Conservation (phyloP, 2,329 filamentous ascomycete species). For the Fusarium veterinarium region DNA sequence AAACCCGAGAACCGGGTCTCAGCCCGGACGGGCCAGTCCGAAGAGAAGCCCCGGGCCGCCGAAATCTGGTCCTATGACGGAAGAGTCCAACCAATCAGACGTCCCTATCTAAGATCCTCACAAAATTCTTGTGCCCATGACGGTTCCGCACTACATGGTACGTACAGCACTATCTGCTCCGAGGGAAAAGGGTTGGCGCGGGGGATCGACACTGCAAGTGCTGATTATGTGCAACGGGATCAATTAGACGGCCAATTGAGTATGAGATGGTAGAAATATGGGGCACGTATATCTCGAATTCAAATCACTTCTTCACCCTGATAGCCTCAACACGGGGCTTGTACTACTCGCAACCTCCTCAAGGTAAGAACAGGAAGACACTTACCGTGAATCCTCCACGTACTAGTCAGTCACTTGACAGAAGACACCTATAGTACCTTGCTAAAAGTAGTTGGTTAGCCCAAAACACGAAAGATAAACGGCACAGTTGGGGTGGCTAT, state of each 20-base stretch:
- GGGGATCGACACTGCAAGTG: constrained; percentile 40
- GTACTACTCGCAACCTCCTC: background rate
- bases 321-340: background rate
- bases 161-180: constrained; percentile 6
- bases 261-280: background rate
- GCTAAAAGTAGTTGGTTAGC: background rate
- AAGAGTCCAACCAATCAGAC: background rate
- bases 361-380: background rate
- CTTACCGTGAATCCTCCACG: background rate
- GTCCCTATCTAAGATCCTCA: background rate
- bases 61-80: constrained; percentile 11
- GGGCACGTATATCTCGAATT: background rate
- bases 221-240: constrained; percentile 5
- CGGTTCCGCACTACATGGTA: background rate
- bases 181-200: constrained; percentile 18
- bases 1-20: constrained; percentile 12
- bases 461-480: constrained; percentile 4
- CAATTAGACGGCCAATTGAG: background rate
- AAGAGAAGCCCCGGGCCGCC: constrained; percentile 1
- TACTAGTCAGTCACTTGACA: background rate
- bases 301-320: background rate
- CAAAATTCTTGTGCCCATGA: background rate
- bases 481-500: constrained; percentile 7
- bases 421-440: background rate
- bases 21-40: constrained; percentile 29